A percentile compares a stretch with the other conserved stretches of the same genome.
Conservation (phyloP, 2,329 filamentous ascomycete genomes). For the Fusarium equiseti region DNA sequence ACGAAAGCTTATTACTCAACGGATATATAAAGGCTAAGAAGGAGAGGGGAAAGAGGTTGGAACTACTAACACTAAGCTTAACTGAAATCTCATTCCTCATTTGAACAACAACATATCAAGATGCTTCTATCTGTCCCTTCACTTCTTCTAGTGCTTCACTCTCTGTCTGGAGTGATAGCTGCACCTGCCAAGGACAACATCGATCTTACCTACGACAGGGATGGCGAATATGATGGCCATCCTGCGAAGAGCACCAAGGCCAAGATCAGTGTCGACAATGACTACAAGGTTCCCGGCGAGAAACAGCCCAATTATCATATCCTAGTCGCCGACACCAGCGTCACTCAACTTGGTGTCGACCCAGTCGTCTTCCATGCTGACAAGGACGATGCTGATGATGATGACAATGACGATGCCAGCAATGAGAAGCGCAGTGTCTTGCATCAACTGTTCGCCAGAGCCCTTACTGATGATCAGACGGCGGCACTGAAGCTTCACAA, state of each 20-base stretch:
- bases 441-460: slow-evolving; percentile 8
- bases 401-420: neutral
- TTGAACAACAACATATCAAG: neutral
- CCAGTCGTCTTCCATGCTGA: neutral
- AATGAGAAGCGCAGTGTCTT: slow-evolving; percentile 2
- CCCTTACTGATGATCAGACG: slow-evolving; percentile 32
- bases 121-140: slow-evolving; percentile 27
- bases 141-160: slow-evolving; percentile 23
- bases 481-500: slow-evolving; percentile 36
- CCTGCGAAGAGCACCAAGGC: neutral
- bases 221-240: neutral
- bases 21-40: neutral
- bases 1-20: too few species aligned
- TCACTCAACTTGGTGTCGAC: neutral
- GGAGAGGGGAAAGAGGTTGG: accelerated
- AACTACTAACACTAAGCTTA: neutral
- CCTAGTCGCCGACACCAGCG: neutral
- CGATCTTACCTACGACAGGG: neutral
- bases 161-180: slow-evolving; percentile 2
- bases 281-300: neutral
- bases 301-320: slow-evolving; percentile 4
- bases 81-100: neutral
- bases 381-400: neutral
- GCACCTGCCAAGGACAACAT: slow-evolving; percentile 12
- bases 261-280: neutral